phyloP scores from a whole-genome alignment of 345 rosid genomes.

The Populus deltoides region DNA sequence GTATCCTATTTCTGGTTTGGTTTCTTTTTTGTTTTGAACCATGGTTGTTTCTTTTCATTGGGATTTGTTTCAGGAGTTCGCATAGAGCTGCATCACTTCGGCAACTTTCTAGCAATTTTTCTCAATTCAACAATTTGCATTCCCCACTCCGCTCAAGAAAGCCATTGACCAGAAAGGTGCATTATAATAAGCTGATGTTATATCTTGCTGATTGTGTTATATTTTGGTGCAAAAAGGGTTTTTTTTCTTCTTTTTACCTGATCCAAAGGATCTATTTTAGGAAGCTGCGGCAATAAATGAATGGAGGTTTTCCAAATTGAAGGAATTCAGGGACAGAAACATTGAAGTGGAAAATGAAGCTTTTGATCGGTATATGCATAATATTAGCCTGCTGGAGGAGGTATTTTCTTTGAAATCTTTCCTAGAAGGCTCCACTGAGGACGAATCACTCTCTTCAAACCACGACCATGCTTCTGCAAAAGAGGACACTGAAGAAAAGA shows the following conservation, averaged over 20 bases:
- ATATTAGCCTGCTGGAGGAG: constrained; percentile 72
- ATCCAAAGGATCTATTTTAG: constrained; percentile 38
- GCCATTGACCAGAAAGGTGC: constrained; percentile 80
- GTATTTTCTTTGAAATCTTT: constrained; percentile 52
- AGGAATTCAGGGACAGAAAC: constrained; percentile 66
- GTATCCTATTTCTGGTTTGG: not conserved
- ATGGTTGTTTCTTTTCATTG: constrained; percentile 11
- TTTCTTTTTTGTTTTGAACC: constrained; percentile 5
- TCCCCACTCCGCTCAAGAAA: constrained; percentile 67
- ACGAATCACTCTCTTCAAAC: constrained; percentile 19
- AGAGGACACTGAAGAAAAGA: constrained; percentile 24
- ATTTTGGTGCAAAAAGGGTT: not conserved
- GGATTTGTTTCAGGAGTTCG: constrained; percentile 54
- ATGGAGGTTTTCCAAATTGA: constrained; percentile 88
- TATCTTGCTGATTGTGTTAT: constrained; percentile 4
- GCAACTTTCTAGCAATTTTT: constrained; percentile 78
- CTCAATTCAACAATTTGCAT: constrained; percentile 80
- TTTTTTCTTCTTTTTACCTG: not conserved
- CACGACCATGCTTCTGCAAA: constrained; percentile 25
- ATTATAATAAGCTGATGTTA: not conserved
- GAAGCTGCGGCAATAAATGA: constrained; percentile 82
- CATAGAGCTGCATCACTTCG: constrained; percentile 64
- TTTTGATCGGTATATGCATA: constrained; percentile 76
- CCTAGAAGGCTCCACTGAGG: constrained; percentile 32
- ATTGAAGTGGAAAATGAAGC: constrained; percentile 79